A percentile compares a stretch with the other conserved stretches of the same genome.
Evolutionary conservation across 352 stramenopile species (phyloP).

Genomic region (Phytophthora foliorum): DNA sequence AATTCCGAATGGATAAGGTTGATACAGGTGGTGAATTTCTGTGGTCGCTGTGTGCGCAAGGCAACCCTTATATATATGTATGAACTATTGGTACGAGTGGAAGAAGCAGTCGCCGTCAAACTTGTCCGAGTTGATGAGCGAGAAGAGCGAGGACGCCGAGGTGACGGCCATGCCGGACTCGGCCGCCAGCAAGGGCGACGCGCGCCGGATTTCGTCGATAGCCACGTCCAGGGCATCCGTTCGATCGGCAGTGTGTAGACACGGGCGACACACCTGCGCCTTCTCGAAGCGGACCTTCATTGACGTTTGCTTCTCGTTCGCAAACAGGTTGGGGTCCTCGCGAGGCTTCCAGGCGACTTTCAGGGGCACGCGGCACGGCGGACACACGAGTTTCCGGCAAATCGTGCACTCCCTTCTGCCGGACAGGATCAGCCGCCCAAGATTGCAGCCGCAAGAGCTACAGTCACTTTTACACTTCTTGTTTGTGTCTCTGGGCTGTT

Average conservation of each 20-base stretch:
- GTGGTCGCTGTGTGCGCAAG: no score
- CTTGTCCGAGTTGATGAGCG: constrained; percentile 49
- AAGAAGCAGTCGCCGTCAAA: constrained; percentile 50
- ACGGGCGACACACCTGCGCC: constrained; percentile 37
- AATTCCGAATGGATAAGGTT: no score
- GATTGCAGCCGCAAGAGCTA: constrained; percentile 31
- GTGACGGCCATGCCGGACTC: constrained; percentile 36
- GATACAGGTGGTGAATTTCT: no score
- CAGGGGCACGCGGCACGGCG: constrained; percentile 26
- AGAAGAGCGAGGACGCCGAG: constrained; percentile 47
- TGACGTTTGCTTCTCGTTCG: background rate
- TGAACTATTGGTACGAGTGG: constrained; percentile 31
- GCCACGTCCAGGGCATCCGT: constrained; percentile 41
- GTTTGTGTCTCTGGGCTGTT: background rate
- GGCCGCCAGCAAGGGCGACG: constrained; percentile 37
- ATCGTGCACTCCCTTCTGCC: constrained; percentile 28
- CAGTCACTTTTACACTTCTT: constrained; percentile 29
- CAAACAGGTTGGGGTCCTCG: constrained; percentile 25
- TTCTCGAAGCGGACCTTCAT: constrained; percentile 30
- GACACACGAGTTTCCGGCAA: constrained; percentile 31
- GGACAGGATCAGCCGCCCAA: constrained; percentile 24
- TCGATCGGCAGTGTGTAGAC: constrained; percentile 31
- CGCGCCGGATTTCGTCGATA: constrained; percentile 40
- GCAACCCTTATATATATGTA: constrained; percentile 4
- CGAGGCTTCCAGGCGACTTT: constrained; percentile 33